phyloP scores from a whole-genome alignment of 768 basidiomycete species.

The Lyophyllum semitale region DNA sequence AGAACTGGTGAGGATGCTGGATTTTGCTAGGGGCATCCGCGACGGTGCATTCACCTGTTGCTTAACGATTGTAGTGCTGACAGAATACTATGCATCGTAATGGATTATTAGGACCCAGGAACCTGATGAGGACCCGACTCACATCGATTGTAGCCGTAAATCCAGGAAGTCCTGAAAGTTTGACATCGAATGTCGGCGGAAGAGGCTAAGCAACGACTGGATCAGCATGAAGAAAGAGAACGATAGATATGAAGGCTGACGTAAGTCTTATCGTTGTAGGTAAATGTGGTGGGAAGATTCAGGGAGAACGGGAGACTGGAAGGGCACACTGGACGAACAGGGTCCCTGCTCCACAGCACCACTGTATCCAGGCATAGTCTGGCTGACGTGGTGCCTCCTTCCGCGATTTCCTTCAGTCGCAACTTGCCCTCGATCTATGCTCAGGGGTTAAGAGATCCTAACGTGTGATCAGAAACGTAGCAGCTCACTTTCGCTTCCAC shows the following conservation, averaged over 20 bases:
- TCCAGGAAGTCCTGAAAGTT: conserved; percentile 71
- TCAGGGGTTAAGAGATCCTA: not conserved
- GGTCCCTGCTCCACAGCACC: conserved; percentile 60
- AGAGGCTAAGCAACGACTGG: conserved; percentile 48
- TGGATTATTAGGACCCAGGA: not conserved
- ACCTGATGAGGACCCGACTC: conserved; percentile 12
- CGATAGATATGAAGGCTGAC: conserved; percentile 33
- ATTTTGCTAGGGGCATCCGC: conserved; percentile 47
- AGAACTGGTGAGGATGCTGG: conserved; percentile 52
- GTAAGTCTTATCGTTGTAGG: conserved; percentile 55
- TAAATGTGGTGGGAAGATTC: conserved; percentile 59
- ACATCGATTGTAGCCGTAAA: conserved; percentile 65
- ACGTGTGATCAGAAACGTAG: not conserved
- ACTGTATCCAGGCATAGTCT: conserved; percentile 53
- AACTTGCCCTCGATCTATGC: conserved; percentile 63
- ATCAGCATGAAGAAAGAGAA: conserved; percentile 6
- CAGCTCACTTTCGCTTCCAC: conserved; percentile 64
- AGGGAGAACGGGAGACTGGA: conserved; percentile 53
- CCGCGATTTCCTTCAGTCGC: conserved; percentile 61
- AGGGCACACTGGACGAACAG: conserved; percentile 48
- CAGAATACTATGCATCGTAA: conserved; percentile 46
- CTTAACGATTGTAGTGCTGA: conserved; percentile 54
- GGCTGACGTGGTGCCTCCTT: conserved; percentile 57
- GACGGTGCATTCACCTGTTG: conserved; percentile 35
- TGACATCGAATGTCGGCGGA: conserved; percentile 70